Base-by-base conservation (phyloP, 805 yeast species). In the Lipomyces mesembrius region DNA sequence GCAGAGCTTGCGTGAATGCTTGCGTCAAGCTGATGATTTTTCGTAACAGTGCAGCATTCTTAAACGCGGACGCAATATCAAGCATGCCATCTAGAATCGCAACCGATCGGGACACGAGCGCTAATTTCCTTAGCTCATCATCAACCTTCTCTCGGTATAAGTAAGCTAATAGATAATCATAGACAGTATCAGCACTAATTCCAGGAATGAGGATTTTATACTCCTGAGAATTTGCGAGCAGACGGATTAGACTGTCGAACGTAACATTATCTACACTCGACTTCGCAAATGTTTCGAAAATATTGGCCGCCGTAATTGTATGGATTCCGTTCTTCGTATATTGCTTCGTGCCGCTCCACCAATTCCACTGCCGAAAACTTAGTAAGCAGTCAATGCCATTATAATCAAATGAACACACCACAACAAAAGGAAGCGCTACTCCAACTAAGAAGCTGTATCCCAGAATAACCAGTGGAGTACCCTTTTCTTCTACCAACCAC, bases 281-380 rank as follows among this genome's bases (percentile, higher is more conserved):
- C 78, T 92, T 93, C 67, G 91, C 84, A 75, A 92, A 78, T 70
- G 84, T 83, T 73, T 90, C 88, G 57, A 91, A 87, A 75, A 90
- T 91, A 64, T 81, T 76, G 2, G 90, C 85, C 4, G 99, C 97
- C n/a, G 98, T 90, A 34, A 86, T 85, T 60, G 89, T 87, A 71
- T 90, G 91, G 67, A 95, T 82, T 3, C 97, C 97, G 72, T 86
- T 87, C 73, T 88, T 90, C 34, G 97, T 95, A 75, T 86, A 87
- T 2, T 89, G 81, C 76, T 89, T 90, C 61, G 92, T 91, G 63
- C 86, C 87, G 57, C 82, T 81, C 99, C 99, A 95, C 97, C 98
- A 94, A 35, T 82, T 81, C 53, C 92, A 65, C 69, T 61, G 8
- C 34, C 20, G 14, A 22, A 12, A 27, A 11, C 37, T 51, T n/a